Conservation (phyloP, 1,139 yeast species). For the Yamadazyma buinensis region DNA sequence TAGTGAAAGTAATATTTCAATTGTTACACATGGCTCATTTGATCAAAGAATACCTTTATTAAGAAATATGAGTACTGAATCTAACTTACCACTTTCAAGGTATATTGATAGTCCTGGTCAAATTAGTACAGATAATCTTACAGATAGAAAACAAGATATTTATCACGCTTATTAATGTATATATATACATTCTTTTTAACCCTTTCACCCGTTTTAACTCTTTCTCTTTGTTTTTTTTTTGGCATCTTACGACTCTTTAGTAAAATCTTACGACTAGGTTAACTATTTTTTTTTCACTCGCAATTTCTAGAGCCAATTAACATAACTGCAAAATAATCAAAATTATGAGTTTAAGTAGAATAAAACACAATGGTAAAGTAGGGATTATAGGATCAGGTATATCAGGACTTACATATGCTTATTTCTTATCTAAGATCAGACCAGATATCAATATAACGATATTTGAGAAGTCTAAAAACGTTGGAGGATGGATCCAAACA, state of each 20-base stretch:
- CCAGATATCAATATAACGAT: constrained; percentile 68
- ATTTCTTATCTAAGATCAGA: constrained; percentile 63
- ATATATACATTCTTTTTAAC: background rate
- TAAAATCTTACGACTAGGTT: too few species aligned
- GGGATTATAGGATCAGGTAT: constrained; percentile 86
- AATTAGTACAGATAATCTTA: constrained; percentile 16
- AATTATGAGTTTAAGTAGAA: background rate
- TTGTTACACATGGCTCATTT: constrained; percentile 21
- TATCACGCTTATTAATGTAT: constrained; percentile 16
- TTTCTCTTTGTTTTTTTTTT: too few species aligned
- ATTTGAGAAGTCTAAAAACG: constrained; percentile 48
- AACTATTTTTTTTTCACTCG: too few species aligned
- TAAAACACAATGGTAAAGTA: constrained; percentile 34
- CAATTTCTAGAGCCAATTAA: too few species aligned
- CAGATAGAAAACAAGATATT: constrained; percentile 15
- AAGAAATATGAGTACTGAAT: constrained; percentile 24
- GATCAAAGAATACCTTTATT: constrained; percentile 32
- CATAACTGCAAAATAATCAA: background rate
- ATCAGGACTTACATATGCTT: constrained; percentile 78
- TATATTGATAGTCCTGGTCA: constrained; percentile 8
- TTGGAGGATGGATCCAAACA: constrained; percentile 83
- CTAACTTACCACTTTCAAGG: constrained; percentile 14
- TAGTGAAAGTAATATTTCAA: constrained; percentile 15
- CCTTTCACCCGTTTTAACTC: too few species aligned
- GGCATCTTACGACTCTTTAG: too few species aligned